phyloP scores from a whole-genome alignment of 495 filamentous ascomycete genomes.

The Cercophora newfieldiana region DNA sequence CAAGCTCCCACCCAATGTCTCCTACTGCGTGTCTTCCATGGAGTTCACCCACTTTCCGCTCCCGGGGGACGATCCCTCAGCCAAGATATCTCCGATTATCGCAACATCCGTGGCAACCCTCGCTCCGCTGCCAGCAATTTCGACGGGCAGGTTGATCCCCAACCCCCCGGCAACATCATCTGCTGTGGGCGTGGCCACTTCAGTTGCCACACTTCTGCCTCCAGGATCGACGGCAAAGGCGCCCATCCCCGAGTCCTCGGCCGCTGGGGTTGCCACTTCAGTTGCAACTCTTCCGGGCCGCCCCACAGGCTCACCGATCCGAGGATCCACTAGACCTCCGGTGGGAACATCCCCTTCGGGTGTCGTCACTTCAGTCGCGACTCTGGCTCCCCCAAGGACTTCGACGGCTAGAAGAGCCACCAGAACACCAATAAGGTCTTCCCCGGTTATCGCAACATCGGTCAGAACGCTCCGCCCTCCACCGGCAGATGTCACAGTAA shows the following conservation, averaged over 20 bases:
- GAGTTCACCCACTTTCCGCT: not conserved
- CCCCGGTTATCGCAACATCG: not conserved
- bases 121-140: not conserved
- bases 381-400: not conserved
- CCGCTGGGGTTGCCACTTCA: too few species aligned
- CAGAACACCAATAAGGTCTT: not conserved
- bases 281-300: too few species aligned
- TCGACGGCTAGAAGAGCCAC: not conserved
- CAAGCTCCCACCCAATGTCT: conserved; percentile 1
- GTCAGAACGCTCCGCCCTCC: not conserved
- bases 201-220: not conserved
- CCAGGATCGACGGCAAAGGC: not conserved
- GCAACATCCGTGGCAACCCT: not conserved
- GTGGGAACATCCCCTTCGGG: not conserved
- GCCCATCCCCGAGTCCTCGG: not conserved
- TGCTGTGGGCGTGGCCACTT: not conserved
- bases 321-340: not conserved
- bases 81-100: not conserved
- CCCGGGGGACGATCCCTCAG: not conserved
- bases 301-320: not conserved
- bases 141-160: not conserved
- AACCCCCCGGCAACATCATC: not conserved
- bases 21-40: conserved; percentile 16
- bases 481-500: not conserved
- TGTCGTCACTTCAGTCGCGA: not conserved